These are phyloP conservation scores for Plantago ovata DNA, from an alignment of 257 asterid species.

Conservation along the genomic window DNA sequence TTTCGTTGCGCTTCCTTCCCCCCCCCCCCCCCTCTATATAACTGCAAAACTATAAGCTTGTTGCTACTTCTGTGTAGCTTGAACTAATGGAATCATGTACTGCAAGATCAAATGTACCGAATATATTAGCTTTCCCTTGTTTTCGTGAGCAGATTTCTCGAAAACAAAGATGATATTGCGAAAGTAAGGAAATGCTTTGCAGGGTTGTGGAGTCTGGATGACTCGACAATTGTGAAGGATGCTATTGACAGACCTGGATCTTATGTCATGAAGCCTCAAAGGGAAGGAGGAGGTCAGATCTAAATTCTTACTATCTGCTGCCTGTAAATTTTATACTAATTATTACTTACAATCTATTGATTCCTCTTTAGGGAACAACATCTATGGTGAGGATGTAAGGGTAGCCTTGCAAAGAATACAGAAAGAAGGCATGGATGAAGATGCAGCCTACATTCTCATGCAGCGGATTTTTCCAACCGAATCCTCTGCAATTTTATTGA, in stretches of 20 bases:
- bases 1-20: too few relatives aligned
- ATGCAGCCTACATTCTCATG: conserved; percentile 94
- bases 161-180: conserved; percentile 73
- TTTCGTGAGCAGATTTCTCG: conserved; percentile 65
- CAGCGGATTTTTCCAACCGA: conserved; percentile 85
- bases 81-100: too few relatives aligned
- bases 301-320: not conserved
- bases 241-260: conserved; percentile 76
- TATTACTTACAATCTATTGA: conserved; percentile 7
- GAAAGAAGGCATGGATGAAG: conserved; percentile 59
- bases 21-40: too few relatives aligned
- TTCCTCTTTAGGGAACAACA: conserved; percentile 66
- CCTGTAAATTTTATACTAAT: not conserved
- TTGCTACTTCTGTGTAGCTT: conserved; percentile 4
- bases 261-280: conserved; percentile 96
- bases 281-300: conserved; percentile 97
- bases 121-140: conserved; percentile 12
- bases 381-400: conserved; percentile 77
- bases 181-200: conserved; percentile 92
- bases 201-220: conserved; percentile 91
- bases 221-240: conserved; percentile 50
- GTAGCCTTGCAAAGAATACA: conserved; percentile 58
- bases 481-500: conserved; percentile 71
- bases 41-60: too few relatives aligned
- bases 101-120: not conserved